phyloP scores from a whole-genome alignment of 208 protist genomes.

The Strigomonas galati region DNA sequence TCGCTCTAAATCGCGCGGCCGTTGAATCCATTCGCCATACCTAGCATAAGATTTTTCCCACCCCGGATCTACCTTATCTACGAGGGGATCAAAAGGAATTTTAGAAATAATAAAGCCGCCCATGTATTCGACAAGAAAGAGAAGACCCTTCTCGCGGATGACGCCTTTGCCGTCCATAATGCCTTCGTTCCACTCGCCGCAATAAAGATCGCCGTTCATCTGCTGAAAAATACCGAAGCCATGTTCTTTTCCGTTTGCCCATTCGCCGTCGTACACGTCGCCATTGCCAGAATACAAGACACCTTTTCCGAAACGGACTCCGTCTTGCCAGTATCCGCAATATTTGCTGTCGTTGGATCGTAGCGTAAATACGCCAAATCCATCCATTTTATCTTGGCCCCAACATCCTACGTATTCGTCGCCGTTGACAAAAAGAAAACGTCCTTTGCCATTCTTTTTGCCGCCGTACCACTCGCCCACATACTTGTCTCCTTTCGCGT shows the following conservation, averaged over 20 bases:
- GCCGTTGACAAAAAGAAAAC: slow-evolving; percentile 44
- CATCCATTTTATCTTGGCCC: slow-evolving; percentile 55
- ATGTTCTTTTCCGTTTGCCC: slow-evolving; percentile 40
- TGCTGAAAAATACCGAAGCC: slow-evolving; percentile 51
- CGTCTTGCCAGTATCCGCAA: slow-evolving; percentile 52
- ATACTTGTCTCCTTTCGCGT: slow-evolving; percentile 54
- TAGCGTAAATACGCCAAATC: slow-evolving; percentile 52
- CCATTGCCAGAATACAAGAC: slow-evolving; percentile 42
- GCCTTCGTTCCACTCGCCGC: slow-evolving; percentile 58
- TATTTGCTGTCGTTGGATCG: slow-evolving; percentile 41
- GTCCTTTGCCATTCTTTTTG: slow-evolving; percentile 66
- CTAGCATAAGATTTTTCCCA: slow-evolving; percentile 20
- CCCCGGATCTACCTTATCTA: background rate
- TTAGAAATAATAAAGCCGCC: slow-evolving; percentile 52
- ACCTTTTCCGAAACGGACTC: slow-evolving; percentile 43
- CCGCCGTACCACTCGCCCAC: slow-evolving; percentile 64
- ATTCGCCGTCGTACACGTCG: slow-evolving; percentile 61
- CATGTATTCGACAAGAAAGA: slow-evolving; percentile 52
- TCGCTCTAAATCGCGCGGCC: background rate
- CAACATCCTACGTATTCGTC: slow-evolving; percentile 63
- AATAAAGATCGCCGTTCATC: slow-evolving; percentile 53
- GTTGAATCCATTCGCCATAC: background rate
- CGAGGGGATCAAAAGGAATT: slow-evolving; percentile 17
- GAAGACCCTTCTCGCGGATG: slow-evolving; percentile 34
- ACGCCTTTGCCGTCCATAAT: slow-evolving; percentile 68